A percentile compares a stretch with the other conserved stretches of the same genome.
phyloP scores from a whole-genome alignment of 2,329 filamentous ascomycete genomes.

The Cercospora sojina region DNA sequence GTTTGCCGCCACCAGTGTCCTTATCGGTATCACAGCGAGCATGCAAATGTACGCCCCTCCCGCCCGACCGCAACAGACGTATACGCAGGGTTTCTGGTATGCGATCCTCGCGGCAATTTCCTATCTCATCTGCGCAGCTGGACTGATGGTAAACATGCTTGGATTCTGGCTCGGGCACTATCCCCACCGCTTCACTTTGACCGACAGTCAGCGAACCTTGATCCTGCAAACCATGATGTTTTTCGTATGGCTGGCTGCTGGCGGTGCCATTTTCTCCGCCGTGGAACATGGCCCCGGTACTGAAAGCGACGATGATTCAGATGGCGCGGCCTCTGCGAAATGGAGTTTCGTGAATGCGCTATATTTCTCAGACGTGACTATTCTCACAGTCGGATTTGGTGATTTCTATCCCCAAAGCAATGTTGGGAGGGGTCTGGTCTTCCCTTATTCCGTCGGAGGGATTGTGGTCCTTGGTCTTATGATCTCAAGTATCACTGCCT shows the following conservation, averaged over 20 bases:
- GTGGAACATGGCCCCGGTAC: conserved; percentile 55
- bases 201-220: conserved; percentile 76
- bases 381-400: conserved; percentile 62
- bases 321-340: background rate
- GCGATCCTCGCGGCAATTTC: conserved; percentile 75
- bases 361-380: conserved; percentile 67
- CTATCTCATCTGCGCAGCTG: conserved; percentile 74
- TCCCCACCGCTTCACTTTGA: conserved; percentile 73
- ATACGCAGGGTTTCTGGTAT: conserved; percentile 86
- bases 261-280: conserved; percentile 70
- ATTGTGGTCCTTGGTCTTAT: conserved; percentile 83
- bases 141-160: conserved; percentile 76
- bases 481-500: conserved; percentile 73
- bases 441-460: conserved; percentile 80
- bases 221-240: conserved; percentile 89
- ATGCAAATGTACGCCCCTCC: conserved; percentile 62
- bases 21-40: conserved; percentile 65
- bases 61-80: conserved; percentile 50
- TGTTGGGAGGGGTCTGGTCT: conserved; percentile 67
- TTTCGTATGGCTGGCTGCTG: conserved; percentile 75
- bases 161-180: conserved; percentile 76
- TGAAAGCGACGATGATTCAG: background rate
- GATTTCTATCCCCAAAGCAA: conserved; percentile 59
- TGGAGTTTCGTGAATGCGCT: conserved; percentile 74
- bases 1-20: conserved; percentile 62